phyloP scores from a whole-genome alignment of 2,329 filamentous ascomycete species.

The Neopestalotiopsis clavispora region DNA sequence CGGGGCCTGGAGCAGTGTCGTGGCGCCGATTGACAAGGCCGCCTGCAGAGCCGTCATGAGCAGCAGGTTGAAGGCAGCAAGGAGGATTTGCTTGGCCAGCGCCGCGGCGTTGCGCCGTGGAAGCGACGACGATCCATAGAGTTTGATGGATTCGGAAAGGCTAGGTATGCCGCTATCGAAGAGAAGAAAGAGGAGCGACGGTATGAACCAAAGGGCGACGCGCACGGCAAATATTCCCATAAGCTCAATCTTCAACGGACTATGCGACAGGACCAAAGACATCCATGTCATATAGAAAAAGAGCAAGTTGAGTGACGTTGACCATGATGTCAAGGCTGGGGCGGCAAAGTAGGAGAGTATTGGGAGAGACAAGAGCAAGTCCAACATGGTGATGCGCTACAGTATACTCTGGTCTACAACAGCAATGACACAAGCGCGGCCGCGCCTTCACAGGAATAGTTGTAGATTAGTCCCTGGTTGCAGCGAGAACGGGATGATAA shows the following conservation, averaged over 20 bases:
- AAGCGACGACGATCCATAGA: constrained; percentile 58
- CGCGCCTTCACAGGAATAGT: neutral
- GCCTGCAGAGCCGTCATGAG: constrained; percentile 50
- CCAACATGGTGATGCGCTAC: constrained; percentile 47
- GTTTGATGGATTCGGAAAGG: constrained; percentile 71
- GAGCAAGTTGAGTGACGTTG: constrained; percentile 80
- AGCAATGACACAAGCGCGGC: neutral
- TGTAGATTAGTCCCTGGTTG: neutral
- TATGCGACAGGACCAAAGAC: constrained; percentile 78
- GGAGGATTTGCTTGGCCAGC: constrained; percentile 41
- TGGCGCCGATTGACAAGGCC: constrained; percentile 43
- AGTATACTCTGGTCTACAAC: neutral
- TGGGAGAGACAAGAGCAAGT: constrained; percentile 74
- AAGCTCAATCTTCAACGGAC: constrained; percentile 76
- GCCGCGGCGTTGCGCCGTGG: constrained; percentile 47
- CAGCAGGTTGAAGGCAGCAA: constrained; percentile 52
- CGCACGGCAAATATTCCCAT: constrained; percentile 72
- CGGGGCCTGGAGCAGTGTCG: constrained; percentile 39
- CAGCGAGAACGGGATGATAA: neutral
- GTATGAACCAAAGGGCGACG: constrained; percentile 72
- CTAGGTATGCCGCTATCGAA: constrained; percentile 76
- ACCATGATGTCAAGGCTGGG: constrained; percentile 69
- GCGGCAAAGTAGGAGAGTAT: constrained; percentile 71
- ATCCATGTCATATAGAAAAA: constrained; percentile 94
- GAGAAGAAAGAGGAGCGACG: constrained; percentile 72